Evolutionary conservation across 1,284 basidiomycete species (phyloP).

Genomic region (Apiotrichum mycotoxinovorans): DNA sequence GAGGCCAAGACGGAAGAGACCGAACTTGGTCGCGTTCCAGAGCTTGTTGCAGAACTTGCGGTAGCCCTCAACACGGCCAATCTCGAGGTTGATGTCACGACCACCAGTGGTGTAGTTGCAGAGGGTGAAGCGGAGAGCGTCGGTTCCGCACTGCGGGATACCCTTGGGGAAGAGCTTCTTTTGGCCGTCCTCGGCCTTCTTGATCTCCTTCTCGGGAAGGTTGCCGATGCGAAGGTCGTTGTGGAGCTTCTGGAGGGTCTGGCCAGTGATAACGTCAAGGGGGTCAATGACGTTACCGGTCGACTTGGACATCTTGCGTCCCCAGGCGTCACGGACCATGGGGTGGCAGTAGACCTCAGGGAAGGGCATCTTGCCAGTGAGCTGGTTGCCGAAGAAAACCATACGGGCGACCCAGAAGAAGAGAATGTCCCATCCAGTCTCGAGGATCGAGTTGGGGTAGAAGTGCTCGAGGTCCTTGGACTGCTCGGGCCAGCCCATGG

Average conservation of each 20-base stretch:
- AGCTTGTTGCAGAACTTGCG: conserved; percentile 99
- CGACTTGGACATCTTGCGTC: conserved; percentile 98
- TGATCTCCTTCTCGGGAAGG: conserved; percentile 88
- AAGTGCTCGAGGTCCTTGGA: conserved; percentile 66
- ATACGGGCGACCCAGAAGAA: conserved; percentile 99
- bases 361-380: conserved; percentile 91
- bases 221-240: conserved; percentile 86
- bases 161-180: conserved; percentile 99
- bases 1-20: conserved; percentile 83
- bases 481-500: conserved; percentile 93
- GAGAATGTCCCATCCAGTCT: conserved; percentile 98
- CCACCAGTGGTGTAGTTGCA: conserved; percentile 87
- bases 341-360: conserved; percentile 98
- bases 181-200: conserved; percentile 87
- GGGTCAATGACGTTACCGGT: conserved; percentile 98
- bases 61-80: conserved; percentile 96
- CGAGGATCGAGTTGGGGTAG: conserved; percentile 85
- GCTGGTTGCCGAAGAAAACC: conserved; percentile 87
- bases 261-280: conserved; percentile 88
- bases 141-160: conserved; percentile 97
- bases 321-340: conserved; percentile 98
- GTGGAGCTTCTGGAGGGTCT: conserved; percentile 78
- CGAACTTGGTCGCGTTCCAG: conserved; percentile 99
- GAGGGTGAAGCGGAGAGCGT: conserved; percentile 90
- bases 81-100: conserved; percentile 93